These are phyloP conservation scores for Polygonum maritimum DNA, from an alignment of 148 eudicot genomes.

Conservation along the genomic window DNA sequence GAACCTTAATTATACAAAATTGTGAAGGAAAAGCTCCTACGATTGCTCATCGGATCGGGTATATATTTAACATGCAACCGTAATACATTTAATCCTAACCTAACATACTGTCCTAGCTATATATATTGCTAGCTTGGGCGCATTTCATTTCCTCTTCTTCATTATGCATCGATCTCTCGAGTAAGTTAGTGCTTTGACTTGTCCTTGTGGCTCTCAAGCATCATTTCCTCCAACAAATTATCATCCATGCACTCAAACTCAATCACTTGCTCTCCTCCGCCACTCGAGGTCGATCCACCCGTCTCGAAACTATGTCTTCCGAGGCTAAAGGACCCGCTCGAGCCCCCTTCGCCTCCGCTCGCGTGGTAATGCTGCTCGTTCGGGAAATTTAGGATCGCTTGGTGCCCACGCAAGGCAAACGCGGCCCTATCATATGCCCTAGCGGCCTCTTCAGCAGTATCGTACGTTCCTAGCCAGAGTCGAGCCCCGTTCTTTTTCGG, in stretches of 20 bases:
- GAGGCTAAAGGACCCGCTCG: neutral
- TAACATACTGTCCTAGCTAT: no score
- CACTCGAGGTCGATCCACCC: neutral
- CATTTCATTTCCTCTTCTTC: no score
- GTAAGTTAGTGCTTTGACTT: neutral
- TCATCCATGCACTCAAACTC: slow-evolving; percentile 46
- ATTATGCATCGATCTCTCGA: no score
- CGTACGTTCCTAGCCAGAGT: slow-evolving; percentile 41
- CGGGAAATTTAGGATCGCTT: slow-evolving; percentile 41
- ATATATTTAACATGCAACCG: no score
- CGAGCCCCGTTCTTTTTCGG: slow-evolving; percentile 32
- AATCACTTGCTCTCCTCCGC: slow-evolving; percentile 17
- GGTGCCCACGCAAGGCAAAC: slow-evolving; percentile 23
- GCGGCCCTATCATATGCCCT: slow-evolving; percentile 43
- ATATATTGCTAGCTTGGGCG: no score
- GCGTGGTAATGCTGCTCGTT: slow-evolving; percentile 27
- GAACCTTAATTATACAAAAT: no score
- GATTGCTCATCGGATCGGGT: no score
- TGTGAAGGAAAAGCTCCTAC: no score
- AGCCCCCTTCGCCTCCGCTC: neutral
- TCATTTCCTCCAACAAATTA: slow-evolving; percentile 38
- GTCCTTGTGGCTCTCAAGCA: slow-evolving; percentile 25
- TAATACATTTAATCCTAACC: no score
- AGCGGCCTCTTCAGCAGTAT: slow-evolving; percentile 36
- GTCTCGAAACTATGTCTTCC: slow-evolving; percentile 6